Conservation (phyloP, 805 yeast genomes). For the Wickerhamomyces bovis region DNA sequence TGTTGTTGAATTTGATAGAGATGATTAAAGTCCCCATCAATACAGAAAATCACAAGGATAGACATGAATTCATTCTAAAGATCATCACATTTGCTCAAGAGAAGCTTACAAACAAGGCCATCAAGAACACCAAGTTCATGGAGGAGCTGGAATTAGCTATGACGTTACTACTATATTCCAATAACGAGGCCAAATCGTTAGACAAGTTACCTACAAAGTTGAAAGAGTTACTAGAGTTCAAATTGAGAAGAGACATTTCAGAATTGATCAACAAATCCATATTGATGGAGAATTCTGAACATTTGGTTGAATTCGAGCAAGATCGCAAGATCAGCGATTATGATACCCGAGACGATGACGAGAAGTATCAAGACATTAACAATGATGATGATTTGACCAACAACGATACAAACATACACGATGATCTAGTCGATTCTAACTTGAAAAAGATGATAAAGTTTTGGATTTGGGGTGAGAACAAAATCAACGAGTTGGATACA, state of each 20-base stretch:
- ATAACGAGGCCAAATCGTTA: constrained; percentile 14
- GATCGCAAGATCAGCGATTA: constrained; percentile 1
- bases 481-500: constrained; percentile 11
- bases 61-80: constrained; percentile 43
- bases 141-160: constrained; percentile 75
- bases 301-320: constrained; percentile 8
- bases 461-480: constrained; percentile 61
- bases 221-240: constrained; percentile 48
- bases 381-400: constrained; percentile 5
- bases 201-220: constrained; percentile 46
- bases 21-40: constrained; percentile 50
- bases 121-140: constrained; percentile 52
- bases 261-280: constrained; percentile 64
- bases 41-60: constrained; percentile 24
- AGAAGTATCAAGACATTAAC: not conserved
- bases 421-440: constrained; percentile 23
- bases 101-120: constrained; percentile 55
- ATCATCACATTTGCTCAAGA: constrained; percentile 55
- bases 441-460: constrained; percentile 51
- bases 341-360: not conserved
- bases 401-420: constrained; percentile 1
- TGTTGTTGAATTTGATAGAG: constrained; percentile 72
- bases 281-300: constrained; percentile 25
- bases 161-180: constrained; percentile 62
- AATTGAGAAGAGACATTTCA: constrained; percentile 60